Evolutionary conservation across 176 grass and related monocot species (phyloP), one percentile per base, ranked within the genome.

Genomic region (Lolium rigidum): DNA sequence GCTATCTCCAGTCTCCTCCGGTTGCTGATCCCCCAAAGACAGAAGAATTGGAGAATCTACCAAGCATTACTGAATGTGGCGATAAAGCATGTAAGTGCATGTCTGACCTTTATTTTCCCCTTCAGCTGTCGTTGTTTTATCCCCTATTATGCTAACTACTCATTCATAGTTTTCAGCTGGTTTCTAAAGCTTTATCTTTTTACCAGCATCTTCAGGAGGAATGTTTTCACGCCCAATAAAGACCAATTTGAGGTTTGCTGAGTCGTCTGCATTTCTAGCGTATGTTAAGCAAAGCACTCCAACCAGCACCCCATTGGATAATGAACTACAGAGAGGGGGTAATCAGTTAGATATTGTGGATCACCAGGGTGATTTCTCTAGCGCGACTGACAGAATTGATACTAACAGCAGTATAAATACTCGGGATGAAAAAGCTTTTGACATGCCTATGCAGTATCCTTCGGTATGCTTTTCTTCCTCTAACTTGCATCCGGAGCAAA

Each of bases 191-290:
- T 58, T 64, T 22, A 15, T 44, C 50, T 52, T 89, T 74, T 76
- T 91, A 52, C 46, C 92, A 95, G 93, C 82, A 70, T 91, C 91
- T 78, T 72, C 92, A 63, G 84, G 90, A 76, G 79, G 51, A 82
- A 43, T 90, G 63, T 90, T 90, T 87, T 95, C 88, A 58, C 75
- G 83, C 12, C 93, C 90, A 76, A 95, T 87, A 81, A 99, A 96
- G 79, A 94, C 74, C 39, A 79, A 93, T 84, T 77, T 99, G 82
- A 99, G 83, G 84, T 66, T 99, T 67, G 97, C 81, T 2, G 81
- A 92, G 80, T 99, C 94, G 0, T 99, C 97, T 76, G 97, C 97
- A 49, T 96, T 99, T 82, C 85, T 96, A 84, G 90, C 97, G 52
- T 99, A 99, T 90, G 97, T 95, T 12, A 96, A 91, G 58, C 74